These are phyloP conservation scores for Pythium biforme DNA, from an alignment of 352 stramenopile genomes.

Conservation along the genomic window DNA sequence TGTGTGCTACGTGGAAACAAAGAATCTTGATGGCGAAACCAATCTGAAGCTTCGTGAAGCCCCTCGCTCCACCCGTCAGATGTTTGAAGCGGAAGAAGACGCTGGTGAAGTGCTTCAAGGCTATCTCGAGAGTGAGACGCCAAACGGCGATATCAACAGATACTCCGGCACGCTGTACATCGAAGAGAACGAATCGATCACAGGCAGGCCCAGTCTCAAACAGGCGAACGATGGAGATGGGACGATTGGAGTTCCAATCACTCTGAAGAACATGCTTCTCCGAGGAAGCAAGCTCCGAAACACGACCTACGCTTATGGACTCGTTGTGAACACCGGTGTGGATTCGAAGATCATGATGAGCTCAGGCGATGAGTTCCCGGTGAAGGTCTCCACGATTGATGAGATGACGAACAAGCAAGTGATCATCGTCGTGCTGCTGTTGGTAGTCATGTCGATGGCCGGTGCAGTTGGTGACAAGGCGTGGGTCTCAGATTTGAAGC, in stretches of 20 bases:
- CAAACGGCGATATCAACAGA: constrained; percentile 79
- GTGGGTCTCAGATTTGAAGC: constrained; percentile 40
- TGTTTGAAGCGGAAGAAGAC: constrained; percentile 71
- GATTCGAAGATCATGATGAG: constrained; percentile 94
- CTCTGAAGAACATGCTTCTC: constrained; percentile 90
- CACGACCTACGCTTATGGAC: constrained; percentile 84
- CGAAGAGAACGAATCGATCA: constrained; percentile 38
- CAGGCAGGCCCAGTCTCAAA: constrained; percentile 12
- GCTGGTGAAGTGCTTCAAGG: constrained; percentile 61
- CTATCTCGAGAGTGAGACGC: constrained; percentile 77
- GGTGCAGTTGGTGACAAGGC: constrained; percentile 61
- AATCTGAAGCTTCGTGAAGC: constrained; percentile 86
- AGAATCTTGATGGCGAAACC: constrained; percentile 86
- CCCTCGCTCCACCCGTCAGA: constrained; percentile 46
- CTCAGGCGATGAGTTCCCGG: constrained; percentile 73
- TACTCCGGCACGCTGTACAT: constrained; percentile 76
- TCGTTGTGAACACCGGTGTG: constrained; percentile 93
- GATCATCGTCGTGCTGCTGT: constrained; percentile 72
- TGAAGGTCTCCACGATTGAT: constrained; percentile 84
- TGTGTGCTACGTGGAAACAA: constrained; percentile 89
- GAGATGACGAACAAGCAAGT: constrained; percentile 87
- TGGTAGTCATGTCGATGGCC: constrained; percentile 67
- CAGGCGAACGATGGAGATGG: constrained; percentile 9
- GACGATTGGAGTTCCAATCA: constrained; percentile 47
- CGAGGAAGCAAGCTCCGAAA: constrained; percentile 90